Evolutionary conservation across 2,329 filamentous ascomycete genomes (phyloP).

Genomic region (Monilinia polystroma): DNA sequence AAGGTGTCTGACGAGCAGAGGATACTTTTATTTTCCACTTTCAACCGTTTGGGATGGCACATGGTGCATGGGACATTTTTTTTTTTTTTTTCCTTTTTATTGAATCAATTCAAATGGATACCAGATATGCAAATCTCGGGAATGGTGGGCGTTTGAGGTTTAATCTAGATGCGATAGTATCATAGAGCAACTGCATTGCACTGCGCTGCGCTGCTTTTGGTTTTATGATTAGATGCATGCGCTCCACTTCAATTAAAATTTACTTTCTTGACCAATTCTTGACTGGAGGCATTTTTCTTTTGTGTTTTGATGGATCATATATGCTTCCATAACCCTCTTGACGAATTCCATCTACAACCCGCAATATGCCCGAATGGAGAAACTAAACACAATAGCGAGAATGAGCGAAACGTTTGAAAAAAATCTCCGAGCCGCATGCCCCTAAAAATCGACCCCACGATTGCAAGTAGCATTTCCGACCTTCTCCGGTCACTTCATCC

Average conservation of each 20-base stretch:
- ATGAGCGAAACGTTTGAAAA: too few species aligned
- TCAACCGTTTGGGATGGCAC: background rate
- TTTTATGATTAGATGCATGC: background rate
- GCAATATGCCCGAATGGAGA: too few species aligned
- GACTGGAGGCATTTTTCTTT: background rate
- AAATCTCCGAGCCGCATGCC: too few species aligned
- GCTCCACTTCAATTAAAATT: conserved; percentile 4
- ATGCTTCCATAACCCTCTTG: too few species aligned
- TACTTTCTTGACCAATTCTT: background rate
- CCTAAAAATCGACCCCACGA: background rate
- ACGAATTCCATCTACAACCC: too few species aligned
- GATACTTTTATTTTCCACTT: background rate
- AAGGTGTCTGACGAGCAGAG: conserved; percentile 2
- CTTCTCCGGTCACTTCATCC: background rate
- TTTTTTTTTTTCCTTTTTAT: background rate
- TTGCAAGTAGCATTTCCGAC: conserved; percentile 9
- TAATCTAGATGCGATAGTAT: conserved; percentile 17
- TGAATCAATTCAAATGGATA: conserved; percentile 11
- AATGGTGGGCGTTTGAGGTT: conserved; percentile 17
- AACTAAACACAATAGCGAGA: too few species aligned
- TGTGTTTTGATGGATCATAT: background rate
- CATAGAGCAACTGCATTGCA: conserved; percentile 7
- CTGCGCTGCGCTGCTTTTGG: conserved; percentile 1
- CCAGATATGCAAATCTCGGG: conserved; percentile 8
- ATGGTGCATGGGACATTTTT: background rate